Evolutionary conservation across 164 flowering plant genomes (phyloP).

Genomic region (Annona cherimola): DNA sequence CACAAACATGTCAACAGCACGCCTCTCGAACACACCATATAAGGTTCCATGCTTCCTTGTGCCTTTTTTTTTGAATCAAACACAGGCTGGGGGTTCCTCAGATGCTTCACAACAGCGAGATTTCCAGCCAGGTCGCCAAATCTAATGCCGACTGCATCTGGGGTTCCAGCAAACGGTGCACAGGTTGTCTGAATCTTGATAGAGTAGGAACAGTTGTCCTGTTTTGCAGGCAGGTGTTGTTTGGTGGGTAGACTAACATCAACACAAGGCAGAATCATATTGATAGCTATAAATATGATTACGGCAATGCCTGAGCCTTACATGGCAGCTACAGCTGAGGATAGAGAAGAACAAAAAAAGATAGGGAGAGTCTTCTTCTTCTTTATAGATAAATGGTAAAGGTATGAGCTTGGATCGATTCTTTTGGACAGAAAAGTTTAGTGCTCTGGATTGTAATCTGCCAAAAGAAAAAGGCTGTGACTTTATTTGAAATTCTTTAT

Average conservation of each 20-base stretch:
- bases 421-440: background rate
- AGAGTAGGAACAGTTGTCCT: constrained; percentile 14
- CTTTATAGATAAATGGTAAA: background rate
- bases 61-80: constrained; percentile 9
- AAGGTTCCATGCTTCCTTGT: constrained; percentile 7
- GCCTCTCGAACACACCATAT: constrained; percentile 14
- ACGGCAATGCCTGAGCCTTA: background rate
- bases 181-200: constrained; percentile 19
- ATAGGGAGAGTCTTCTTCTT: background rate
- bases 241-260: background rate
- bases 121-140: constrained; percentile 15
- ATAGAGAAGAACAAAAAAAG: background rate
- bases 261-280: background rate
- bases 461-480: background rate
- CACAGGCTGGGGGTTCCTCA: constrained; percentile 13
- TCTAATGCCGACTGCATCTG: constrained; percentile 8
- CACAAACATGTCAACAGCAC: constrained; percentile 12
- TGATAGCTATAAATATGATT: constrained; percentile 5
- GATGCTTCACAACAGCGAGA: constrained; percentile 13
- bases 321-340: background rate
- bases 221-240: background rate
- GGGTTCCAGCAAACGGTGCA: constrained; percentile 14
- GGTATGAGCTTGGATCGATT: background rate
- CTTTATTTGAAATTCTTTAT: too few species aligned
- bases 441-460: background rate